phyloP scores from a whole-genome alignment of 169 alveolate genomes.

The Cryptosporidium andersoni region DNA sequence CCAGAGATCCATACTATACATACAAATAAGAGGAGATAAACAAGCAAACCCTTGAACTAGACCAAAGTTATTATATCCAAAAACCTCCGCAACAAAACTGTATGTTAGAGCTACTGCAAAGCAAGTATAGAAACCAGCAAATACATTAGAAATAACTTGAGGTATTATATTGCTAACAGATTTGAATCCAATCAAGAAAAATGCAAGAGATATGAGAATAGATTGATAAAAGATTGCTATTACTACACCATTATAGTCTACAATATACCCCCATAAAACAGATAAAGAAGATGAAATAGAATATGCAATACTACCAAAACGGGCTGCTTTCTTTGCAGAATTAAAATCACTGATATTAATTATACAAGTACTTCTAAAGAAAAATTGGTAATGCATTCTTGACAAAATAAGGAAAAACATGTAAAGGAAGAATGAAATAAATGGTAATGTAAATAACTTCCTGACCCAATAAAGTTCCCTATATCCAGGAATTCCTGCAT shows the following conservation, averaged over 20 bases:
- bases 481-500: slow-evolving; percentile 36
- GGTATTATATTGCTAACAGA: slow-evolving; percentile 54
- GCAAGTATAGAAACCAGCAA: slow-evolving; percentile 68
- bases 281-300: slow-evolving; percentile 54
- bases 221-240: slow-evolving; percentile 58
- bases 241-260: slow-evolving; percentile 48
- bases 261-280: slow-evolving; percentile 65
- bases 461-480: slow-evolving; percentile 35
- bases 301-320: slow-evolving; percentile 29
- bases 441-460: slow-evolving; percentile 27
- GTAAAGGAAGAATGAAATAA: slow-evolving; percentile 38
- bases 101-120: slow-evolving; percentile 57
- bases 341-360: slow-evolving; percentile 30
- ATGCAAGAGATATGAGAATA: slow-evolving; percentile 21
- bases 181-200: slow-evolving; percentile 47
- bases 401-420: slow-evolving; percentile 55
- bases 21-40: slow-evolving; percentile 38
- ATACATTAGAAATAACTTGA: slow-evolving; percentile 48
- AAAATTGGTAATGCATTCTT: slow-evolving; percentile 54
- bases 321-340: slow-evolving; percentile 48
- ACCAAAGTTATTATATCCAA: slow-evolving; percentile 56
- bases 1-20: slow-evolving; percentile 36
- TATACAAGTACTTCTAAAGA: slow-evolving; percentile 54
- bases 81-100: slow-evolving; percentile 63
- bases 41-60: slow-evolving; percentile 63